phyloP scores from a whole-genome alignment of 1,284 basidiomycete genomes.

The Jaminaea rosea region DNA sequence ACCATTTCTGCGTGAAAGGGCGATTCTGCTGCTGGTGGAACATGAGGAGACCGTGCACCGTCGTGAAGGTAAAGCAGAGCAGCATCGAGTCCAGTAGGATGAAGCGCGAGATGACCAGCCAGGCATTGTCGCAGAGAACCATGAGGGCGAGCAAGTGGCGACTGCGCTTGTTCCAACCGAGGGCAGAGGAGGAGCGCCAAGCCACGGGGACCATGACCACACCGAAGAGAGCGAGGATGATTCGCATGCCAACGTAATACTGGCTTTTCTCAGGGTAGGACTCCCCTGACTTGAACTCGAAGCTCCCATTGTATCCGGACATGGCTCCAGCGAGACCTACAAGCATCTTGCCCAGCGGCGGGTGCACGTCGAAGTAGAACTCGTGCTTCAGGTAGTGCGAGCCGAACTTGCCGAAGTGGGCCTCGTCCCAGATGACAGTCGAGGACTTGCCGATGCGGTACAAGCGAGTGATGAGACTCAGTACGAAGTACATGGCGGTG shows the following conservation, averaged over 20 bases:
- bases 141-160: slow-evolving; percentile 87
- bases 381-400: slow-evolving; percentile 84
- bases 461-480: slow-evolving; percentile 88
- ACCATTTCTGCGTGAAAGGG: slow-evolving; percentile 92
- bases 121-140: slow-evolving; percentile 86
- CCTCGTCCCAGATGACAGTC: slow-evolving; percentile 90
- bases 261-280: slow-evolving; percentile 76
- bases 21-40: slow-evolving; percentile 93
- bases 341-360: slow-evolving; percentile 95
- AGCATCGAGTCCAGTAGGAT: slow-evolving; percentile 97
- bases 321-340: slow-evolving; percentile 85
- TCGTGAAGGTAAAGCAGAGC: slow-evolving; percentile 93
- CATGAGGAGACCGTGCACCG: slow-evolving; percentile 86
- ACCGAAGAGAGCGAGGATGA: slow-evolving; percentile 86
- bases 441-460: slow-evolving; percentile 83
- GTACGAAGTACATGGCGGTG: slow-evolving; percentile 70
- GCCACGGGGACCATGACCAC: slow-evolving; percentile 89
- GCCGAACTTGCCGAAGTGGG: slow-evolving; percentile 50
- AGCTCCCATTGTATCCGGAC: slow-evolving; percentile 80
- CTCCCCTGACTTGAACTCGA: slow-evolving; percentile 89
- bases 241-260: slow-evolving; percentile 77
- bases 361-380: slow-evolving; percentile 56
- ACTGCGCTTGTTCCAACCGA: slow-evolving; percentile 80
- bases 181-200: slow-evolving; percentile 92
- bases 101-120: slow-evolving; percentile 91